Conservation (phyloP, 2,329 filamentous ascomycete genomes). For the Sporothrix inflata region DNA sequence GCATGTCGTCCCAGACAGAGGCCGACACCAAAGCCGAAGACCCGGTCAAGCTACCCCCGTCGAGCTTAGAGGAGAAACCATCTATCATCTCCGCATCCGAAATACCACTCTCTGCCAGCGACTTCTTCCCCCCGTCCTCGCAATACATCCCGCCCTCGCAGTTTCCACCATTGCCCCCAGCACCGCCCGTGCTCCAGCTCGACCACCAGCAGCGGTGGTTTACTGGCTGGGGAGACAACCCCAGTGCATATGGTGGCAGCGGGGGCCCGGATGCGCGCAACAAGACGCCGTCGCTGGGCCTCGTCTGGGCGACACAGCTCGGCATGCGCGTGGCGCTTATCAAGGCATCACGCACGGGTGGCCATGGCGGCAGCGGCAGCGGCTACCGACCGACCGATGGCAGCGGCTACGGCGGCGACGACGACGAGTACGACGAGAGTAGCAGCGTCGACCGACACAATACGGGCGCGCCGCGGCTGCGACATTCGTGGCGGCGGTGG, state of each 20-base stretch:
- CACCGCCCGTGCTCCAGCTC: conserved; percentile 64
- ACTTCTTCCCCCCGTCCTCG: conserved; percentile 18
- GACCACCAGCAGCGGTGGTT: conserved; percentile 95
- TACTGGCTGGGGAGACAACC: conserved; percentile 87
- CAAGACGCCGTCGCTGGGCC: conserved; percentile 84
- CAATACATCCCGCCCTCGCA: conserved; percentile 36
- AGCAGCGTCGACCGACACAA: conserved; percentile 46
- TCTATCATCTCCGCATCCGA: conserved; percentile 33
- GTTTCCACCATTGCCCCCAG: conserved; percentile 34
- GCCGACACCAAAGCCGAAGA: conserved; percentile 38
- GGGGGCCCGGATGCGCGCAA: conserved; percentile 47
- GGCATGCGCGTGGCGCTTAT: conserved; percentile 80
- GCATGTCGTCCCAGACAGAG: conserved; percentile 44
- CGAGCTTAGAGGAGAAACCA: conserved; percentile 38
- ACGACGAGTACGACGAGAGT: conserved; percentile 36
- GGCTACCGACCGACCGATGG: conserved; percentile 43
- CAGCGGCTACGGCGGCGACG: conserved; percentile 24
- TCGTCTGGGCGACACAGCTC: conserved; percentile 91
- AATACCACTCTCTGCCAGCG: not conserved
- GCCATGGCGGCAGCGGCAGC: conserved; percentile 43
- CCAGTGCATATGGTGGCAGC: conserved; percentile 44
- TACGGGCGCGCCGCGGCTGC: conserved; percentile 36
- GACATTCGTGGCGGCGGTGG: conserved; percentile 65
- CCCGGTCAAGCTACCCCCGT: conserved; percentile 38
- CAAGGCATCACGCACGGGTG: conserved; percentile 59